Evolutionary conservation across 2,329 filamentous ascomycete genomes (phyloP), one percentile per base, ranked within the genome.

Genomic region (Trichoderma sp.): DNA sequence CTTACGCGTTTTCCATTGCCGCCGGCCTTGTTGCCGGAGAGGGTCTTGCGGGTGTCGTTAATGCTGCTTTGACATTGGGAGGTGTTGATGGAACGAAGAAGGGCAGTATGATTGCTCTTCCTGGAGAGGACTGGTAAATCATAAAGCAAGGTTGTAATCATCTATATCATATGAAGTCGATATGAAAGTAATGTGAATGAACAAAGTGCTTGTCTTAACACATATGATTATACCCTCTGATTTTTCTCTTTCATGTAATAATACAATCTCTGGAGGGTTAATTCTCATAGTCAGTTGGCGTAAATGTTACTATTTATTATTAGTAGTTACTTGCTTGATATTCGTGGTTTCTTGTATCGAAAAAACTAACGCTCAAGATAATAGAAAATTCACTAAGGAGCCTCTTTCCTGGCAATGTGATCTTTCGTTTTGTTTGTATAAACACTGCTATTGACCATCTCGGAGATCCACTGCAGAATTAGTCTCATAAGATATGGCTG

Each of bases 21-120:
- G 87, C 87, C 17, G 87, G 87, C 67, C 75, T 89, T 61, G 87
- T 89, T 71, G 87, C 87, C 2, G 87, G 87, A 2, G 87, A 89
- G 76, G 87, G 87, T 59, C 83, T 89, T 64, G 87, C 86, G 5
- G 87, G 87, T 70, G 86, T 89, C 13, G 76, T 89, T 68, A 88
- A 88, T 70, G 87, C 87, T 7, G 78, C 77, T 4, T 71, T 83
- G 2, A 80, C 78, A 39, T 74, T 81, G 6, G 76, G 77, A 42
- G 75, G 74, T 64, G 76, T 78, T 9, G 75, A 74, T 27, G 76
- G 76, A 22, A 67, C 63, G 4, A 59, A 56, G 53, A 67, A 70
- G 19, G 72, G 72, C 22, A 73, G 64, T 19, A 15, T 37, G 15
- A 64, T 71, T 50, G 72, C 67, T 22, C 34, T 71, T 12, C 72